These are phyloP conservation scores for Beta macrorhiza DNA, from an alignment of 179 eudicot species.

Conservation along the genomic window DNA sequence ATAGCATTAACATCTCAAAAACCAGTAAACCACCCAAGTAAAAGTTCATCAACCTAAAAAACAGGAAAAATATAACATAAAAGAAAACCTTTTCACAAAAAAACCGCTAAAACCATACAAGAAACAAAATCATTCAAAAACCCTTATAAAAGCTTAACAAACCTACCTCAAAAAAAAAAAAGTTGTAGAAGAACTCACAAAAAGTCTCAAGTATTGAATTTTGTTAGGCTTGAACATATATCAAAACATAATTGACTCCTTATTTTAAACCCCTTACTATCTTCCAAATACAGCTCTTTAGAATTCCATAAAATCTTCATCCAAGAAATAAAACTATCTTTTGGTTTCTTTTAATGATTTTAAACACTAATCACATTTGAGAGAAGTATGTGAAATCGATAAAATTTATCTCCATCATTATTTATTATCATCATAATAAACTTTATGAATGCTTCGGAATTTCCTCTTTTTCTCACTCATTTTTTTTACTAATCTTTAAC, in stretches of 20 bases:
- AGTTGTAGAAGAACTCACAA: conserved; percentile 31
- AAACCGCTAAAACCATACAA: neutral
- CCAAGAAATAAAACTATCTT: conserved; percentile 19
- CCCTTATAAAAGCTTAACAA: neutral
- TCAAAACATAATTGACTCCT: conserved; percentile 14
- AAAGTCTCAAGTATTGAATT: conserved; percentile 37
- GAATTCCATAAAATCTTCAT: conserved; percentile 43
- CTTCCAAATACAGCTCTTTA: conserved; percentile 39
- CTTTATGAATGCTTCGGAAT: neutral
- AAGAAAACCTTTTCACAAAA: too few species aligned
- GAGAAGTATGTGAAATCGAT: conserved; percentile 40
- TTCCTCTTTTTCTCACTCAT: conserved; percentile 28
- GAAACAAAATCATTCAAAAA: neutral
- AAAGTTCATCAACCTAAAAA: neutral
- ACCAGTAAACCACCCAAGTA: neutral
- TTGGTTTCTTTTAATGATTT: conserved; percentile 21
- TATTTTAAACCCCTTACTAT: conserved; percentile 30
- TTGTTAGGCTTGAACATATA: conserved; percentile 32
- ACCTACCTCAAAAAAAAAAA: neutral
- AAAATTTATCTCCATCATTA: conserved; percentile 18
- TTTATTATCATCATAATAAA: neutral
- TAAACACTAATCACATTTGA: conserved; percentile 39
- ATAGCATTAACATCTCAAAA: neutral
- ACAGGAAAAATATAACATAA: too few species aligned
- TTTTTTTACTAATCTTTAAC: neutral